Percentiles rank a stretch among this genome's conserved stretches.
These are phyloP conservation scores for Penicillium manginii DNA, from an alignment of 495 filamentous ascomycete species.

Conservation along the genomic window DNA sequence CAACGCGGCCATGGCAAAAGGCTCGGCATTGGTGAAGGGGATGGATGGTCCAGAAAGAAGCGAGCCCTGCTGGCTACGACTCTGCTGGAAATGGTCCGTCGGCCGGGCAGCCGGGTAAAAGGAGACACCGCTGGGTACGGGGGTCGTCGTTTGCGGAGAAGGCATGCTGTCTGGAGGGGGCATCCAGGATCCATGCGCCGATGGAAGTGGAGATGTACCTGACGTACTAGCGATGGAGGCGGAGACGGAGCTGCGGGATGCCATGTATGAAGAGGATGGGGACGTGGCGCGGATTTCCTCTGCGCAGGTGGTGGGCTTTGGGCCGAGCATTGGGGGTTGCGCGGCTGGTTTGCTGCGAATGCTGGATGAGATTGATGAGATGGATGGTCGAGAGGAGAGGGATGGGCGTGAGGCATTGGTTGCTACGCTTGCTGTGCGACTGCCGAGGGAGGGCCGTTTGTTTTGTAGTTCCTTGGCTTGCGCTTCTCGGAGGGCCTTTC, in stretches of 20 bases:
- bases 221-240: constrained; percentile 24
- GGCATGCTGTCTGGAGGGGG: constrained; percentile 12
- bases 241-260: constrained; percentile 18
- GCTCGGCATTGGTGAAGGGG: constrained; percentile 2
- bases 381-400: constrained; percentile 15
- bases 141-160: constrained; percentile 22
- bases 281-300: constrained; percentile 22
- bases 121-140: constrained; percentile 23
- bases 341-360: constrained; percentile 19
- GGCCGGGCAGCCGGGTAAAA: constrained; percentile 35
- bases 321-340: constrained; percentile 22
- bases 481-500: constrained; percentile 72
- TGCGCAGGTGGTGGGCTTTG: constrained; percentile 20
- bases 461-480: constrained; percentile 53
- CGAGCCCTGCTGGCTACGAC: constrained; percentile 25
- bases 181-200: constrained; percentile 23
- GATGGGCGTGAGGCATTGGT: background rate
- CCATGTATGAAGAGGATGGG: constrained; percentile 24
- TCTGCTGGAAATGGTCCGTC: constrained; percentile 57
- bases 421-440: constrained; percentile 20
- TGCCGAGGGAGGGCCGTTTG: constrained; percentile 32
- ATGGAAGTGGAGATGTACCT: constrained; percentile 30
- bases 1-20: constrained; percentile 31
- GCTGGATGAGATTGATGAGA: constrained; percentile 6
- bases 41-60: constrained; percentile 31